Evolutionary conservation across 2,329 filamentous ascomycete species (phyloP), one percentile per base, ranked within the genome.

Genomic region (Clathrospora elynae): DNA sequence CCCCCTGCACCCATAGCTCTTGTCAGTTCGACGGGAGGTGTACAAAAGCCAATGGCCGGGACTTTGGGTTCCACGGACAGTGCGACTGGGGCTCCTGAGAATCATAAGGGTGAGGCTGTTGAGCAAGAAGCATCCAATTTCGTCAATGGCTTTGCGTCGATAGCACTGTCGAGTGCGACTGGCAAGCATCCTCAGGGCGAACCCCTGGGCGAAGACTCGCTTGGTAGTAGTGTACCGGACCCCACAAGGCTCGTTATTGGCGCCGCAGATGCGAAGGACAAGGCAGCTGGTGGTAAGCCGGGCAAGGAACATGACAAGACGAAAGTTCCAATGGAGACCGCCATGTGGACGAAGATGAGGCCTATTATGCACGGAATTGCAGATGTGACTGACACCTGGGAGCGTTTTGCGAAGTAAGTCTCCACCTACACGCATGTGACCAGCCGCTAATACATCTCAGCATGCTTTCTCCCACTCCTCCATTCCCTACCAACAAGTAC

Each of bases 101-200:
- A 89, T 53, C 82, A 89, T 70, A 86, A 89, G 63, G 89, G 90
- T 17, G 88, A 93, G 65, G 87, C 88, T 0, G 86, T 90, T 1
- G 89, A 95, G 65, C 82, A 87, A 48, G 89, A 95, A 66, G 90
- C 90, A 1, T 85, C 81, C 56, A 91, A 90, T 62, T 85, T 95
- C 49, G 84, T 93, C 45, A 85, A 85, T 39, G 81, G 84, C 22
- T 83, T 93, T 37, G 82, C 85, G 6, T 79, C 82, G 19, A 81
- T 93, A 4, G 85, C 87, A 1, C 71, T 92, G 12, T 86, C 85
- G 33, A 88, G 86, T 54, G 88, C 87, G 2, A 83, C 84, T 0
- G 88, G 88, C 1, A 90, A 90, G 62, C 83, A 90, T 51, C 86
- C 87, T 0, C 81, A 87, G 63, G 78, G 75, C 3, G 82, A 87